Base-by-base conservation (phyloP, 345 rosid species). In the Trapa bicornis region DNA sequence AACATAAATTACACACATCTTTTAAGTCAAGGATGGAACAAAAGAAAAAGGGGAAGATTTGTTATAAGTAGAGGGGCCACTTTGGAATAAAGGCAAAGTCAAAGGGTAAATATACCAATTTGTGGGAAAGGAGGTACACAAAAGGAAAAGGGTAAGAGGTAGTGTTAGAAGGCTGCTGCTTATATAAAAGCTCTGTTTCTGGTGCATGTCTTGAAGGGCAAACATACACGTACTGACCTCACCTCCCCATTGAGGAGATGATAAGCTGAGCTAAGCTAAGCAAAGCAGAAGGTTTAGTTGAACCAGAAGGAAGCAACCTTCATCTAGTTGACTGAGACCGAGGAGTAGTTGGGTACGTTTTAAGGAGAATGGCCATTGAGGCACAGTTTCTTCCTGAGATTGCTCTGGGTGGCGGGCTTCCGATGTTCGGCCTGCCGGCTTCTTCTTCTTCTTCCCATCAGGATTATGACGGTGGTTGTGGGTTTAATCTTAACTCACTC, bases 361-460 rank as follows among this genome's bases (percentile, higher is more conserved):
- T 54, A n/a, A 35, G 29, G 29, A 48, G 8, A 47, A 87, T 84
- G 98, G 98, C 98, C 16, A 77, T 92, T 43, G 83, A 85, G 75
- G 88, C 96, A 16, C 89, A 83, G 84, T 65, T 82, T 66, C 71
- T 71, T 76, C 75, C 79, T 1, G 79, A 80, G 52, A 68, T 50
- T 65, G 81, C 65, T n/a, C 62, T 75, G 16, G 29, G 29, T 22
- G 83, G 75, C 62, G 67, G 50, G 67, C 17, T 70, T 11, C 85
- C 87, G 0, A 58, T 70, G 17, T 79, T 72, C 37, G 85, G 76
- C 6, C 1, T 61, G 36, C 77, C 78, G 1, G 84, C 83, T 33
- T 86, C 29, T 22, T 22, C 29, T 22, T 22, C 81, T 73, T 72
- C 68, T 78, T 68, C 75, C 54, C 78, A 70, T 2, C 64, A 65